These are phyloP conservation scores for Cladosporium oxysporum DNA, from an alignment of 2,329 filamentous ascomycete genomes.

Conservation along the genomic window DNA sequence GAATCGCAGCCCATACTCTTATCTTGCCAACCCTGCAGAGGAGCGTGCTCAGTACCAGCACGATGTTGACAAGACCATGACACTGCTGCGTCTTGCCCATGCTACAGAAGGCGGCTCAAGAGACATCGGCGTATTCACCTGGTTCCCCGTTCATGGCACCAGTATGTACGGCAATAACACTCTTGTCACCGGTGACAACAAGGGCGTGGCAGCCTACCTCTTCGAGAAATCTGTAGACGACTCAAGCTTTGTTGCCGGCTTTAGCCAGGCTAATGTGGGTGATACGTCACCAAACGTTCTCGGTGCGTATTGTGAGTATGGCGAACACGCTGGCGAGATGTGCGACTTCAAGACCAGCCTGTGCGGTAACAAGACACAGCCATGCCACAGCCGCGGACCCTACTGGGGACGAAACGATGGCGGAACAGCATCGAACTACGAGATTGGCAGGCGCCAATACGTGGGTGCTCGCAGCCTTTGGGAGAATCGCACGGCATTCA, in stretches of 20 bases:
- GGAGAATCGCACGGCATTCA: slow-evolving; percentile 46
- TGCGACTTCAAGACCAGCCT: slow-evolving; percentile 83
- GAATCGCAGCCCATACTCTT: slow-evolving; percentile 85
- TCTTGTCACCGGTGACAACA: slow-evolving; percentile 90
- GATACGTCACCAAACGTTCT: slow-evolving; percentile 88
- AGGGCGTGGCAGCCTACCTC: slow-evolving; percentile 84
- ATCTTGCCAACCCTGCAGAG: slow-evolving; percentile 77
- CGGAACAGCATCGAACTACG: slow-evolving; percentile 69
- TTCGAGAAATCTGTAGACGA: slow-evolving; percentile 67
- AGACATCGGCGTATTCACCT: slow-evolving; percentile 79
- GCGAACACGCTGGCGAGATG: slow-evolving; percentile 60
- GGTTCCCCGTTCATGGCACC: slow-evolving; percentile 91
- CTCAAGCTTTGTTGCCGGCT: slow-evolving; percentile 82
- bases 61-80: slow-evolving; percentile 75
- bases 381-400: slow-evolving; percentile 74
- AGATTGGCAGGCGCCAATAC: slow-evolving; percentile 74
- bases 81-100: slow-evolving; percentile 68
- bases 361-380: slow-evolving; percentile 70
- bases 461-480: slow-evolving; percentile 62
- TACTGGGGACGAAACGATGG: slow-evolving; percentile 65
- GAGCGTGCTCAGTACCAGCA: slow-evolving; percentile 71
- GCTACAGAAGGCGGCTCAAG: slow-evolving; percentile 72
- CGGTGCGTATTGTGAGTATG: slow-evolving; percentile 88
- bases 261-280: slow-evolving; percentile 87
- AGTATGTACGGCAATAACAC: slow-evolving; percentile 92